Evolutionary conservation across 768 basidiomycete species (phyloP).

Genomic region (Kwoniella bestiolae): DNA sequence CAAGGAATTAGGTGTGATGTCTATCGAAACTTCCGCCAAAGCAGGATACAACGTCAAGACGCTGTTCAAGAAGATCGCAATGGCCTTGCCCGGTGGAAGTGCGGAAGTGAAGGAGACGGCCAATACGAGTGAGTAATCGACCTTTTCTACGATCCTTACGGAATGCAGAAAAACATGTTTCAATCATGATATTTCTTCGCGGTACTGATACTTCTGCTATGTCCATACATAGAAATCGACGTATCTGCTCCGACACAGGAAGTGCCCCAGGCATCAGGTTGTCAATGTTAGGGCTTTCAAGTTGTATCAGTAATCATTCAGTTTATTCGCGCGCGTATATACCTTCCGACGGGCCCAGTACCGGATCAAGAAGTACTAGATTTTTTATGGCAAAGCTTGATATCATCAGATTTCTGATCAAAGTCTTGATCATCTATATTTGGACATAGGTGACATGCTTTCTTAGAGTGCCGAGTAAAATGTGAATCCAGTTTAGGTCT

Average conservation of each 20-base stretch:
- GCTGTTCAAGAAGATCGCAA: constrained; percentile 98
- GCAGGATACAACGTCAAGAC: constrained; percentile 99
- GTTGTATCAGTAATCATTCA: constrained; percentile 3
- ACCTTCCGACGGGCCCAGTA: too few relatives aligned
- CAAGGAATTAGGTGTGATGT: constrained; percentile 90
- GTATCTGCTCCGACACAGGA: constrained; percentile 73
- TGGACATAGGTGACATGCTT: too few relatives aligned
- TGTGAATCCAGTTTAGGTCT: too few relatives aligned
- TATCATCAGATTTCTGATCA: too few relatives aligned
- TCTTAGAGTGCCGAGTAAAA: too few relatives aligned
- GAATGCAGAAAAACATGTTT: too few relatives aligned
- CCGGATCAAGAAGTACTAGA: too few relatives aligned
- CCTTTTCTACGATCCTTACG: too few relatives aligned
- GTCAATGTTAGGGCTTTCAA: constrained; percentile 64
- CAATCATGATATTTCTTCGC: too few relatives aligned
- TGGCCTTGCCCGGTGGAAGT: constrained; percentile 96
- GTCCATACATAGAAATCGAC: constrained; percentile 75
- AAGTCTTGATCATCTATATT: too few relatives aligned
- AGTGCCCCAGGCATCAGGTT: constrained; percentile 83
- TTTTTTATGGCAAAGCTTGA: too few relatives aligned
- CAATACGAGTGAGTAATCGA: constrained; percentile 58
- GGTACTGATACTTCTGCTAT: neutral
- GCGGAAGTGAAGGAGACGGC: constrained; percentile 63
- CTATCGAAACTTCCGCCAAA: constrained; percentile 99
- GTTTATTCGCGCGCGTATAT: too few relatives aligned